These are phyloP conservation scores for Cucurbita moschata DNA, from an alignment of 306 rosid species.

Conservation along the genomic window DNA sequence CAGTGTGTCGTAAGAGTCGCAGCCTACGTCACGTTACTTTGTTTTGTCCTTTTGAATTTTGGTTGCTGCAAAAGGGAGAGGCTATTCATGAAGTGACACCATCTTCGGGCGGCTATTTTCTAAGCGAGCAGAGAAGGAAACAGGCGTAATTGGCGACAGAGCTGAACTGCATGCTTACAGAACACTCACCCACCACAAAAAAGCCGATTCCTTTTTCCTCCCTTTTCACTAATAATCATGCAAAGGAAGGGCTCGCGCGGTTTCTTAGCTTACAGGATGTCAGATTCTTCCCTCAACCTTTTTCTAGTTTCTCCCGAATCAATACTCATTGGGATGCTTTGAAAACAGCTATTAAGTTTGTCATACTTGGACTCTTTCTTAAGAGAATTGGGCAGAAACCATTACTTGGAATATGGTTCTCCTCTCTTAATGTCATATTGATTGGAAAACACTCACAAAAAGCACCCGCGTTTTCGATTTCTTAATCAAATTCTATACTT, in stretches of 20 bases:
- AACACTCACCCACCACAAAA: neutral
- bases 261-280: neutral
- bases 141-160: no score
- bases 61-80: no score
- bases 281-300: neutral
- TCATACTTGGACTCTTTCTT: neutral
- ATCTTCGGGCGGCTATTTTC: no score
- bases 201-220: neutral
- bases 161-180: neutral
- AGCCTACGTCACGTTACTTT: no score
- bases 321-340: neutral
- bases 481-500: neutral
- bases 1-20: no score
- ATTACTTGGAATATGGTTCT: constrained; percentile 1
- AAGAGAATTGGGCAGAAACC: neutral
- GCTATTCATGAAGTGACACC: no score
- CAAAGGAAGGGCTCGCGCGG: neutral
- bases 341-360: neutral
- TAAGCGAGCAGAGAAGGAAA: no score
- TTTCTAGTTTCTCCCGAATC: neutral
- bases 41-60: no score
- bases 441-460: neutral
- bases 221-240: neutral
- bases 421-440: neutral
- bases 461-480: neutral